Evolutionary conservation across 176 grass and related monocot genomes (phyloP), one percentile per base, ranked within the genome.

Genomic region (Miscanthus lutarioriparius): DNA sequence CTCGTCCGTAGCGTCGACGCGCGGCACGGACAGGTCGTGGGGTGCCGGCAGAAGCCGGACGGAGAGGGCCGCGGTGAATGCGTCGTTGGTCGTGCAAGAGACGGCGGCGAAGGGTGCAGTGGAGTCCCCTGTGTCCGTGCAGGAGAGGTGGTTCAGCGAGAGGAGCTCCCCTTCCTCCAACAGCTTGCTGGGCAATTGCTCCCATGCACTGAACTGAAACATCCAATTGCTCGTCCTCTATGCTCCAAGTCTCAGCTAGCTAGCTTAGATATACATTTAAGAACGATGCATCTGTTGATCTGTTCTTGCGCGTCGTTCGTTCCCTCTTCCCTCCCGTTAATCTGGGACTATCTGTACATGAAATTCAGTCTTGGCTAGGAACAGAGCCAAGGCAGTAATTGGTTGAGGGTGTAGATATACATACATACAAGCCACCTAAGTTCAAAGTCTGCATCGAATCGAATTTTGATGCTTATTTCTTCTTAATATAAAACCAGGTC

Each of bases 91-190:
- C 13, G 49, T 13, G 36, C 61, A 62, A 37, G 82, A 64, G 7
- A 26, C 53, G 15, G 70, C 67, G 9, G 63, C 41, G 4, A 85
- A 88, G 54, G 65, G 64, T 4, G 76, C 68, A 2, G 89, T 39
- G 58, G 83, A 83, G 6, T 95, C 93, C 5, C 93, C 93, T 0
- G 79, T 95, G 58, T 90, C 90, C 19, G 93, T 95, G 59, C 88
- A 95, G 58, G 87, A 90, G 53, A 89, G 79, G 49, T 94, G 87
- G 92, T 75, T 81, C 75, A 94, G 90, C 47, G 92, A 92, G 15
- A 86, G 67, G 17, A 92, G 82, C 75, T 92, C 92, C 39, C 90
- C 90, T 71, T 94, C 90, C 2, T 87, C 84, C 23, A 92, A 82
- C 70, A 92, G 92, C 67, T 86, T 94, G 79, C 72, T 94, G 58